These are phyloP conservation scores for Sordaria brevicollis DNA, from an alignment of 495 filamentous ascomycete genomes.

Conservation along the genomic window DNA sequence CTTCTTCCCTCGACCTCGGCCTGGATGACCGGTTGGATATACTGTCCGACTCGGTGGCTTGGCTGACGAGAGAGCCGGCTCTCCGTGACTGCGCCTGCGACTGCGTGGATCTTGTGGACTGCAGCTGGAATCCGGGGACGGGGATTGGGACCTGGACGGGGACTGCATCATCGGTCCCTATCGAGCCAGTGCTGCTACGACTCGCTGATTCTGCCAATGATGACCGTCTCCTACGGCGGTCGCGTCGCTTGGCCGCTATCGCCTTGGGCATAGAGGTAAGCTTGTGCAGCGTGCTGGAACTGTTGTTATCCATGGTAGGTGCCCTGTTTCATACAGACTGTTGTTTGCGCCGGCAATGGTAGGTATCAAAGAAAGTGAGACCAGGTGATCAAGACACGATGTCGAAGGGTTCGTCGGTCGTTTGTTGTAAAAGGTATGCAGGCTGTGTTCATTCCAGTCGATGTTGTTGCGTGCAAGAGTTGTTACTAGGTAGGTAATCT, in stretches of 20 bases:
- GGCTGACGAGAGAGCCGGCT: background rate
- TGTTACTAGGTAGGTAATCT: background rate
- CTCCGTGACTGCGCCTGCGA: background rate
- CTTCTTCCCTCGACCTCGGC: background rate
- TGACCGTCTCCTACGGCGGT: conserved; percentile 25
- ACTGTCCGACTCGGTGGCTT: background rate
- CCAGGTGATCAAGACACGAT: background rate
- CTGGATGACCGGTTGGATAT: background rate
- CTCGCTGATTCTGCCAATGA: conserved; percentile 12
- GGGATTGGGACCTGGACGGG: background rate
- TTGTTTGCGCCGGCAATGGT: background rate
- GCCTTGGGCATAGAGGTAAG: conserved; percentile 37
- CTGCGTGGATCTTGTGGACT: background rate
- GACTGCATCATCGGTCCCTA: background rate
- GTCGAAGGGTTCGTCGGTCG: background rate
- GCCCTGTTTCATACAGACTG: background rate
- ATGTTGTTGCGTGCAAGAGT: background rate
- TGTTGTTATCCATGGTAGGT: conserved; percentile 24
- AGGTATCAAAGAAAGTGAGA: background rate
- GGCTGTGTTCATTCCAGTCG: background rate
- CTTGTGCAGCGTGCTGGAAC: conserved; percentile 36
- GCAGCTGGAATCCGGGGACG: background rate
- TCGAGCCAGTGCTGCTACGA: conserved; percentile 4
- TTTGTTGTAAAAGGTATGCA: background rate
- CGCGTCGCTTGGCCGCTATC: conserved; percentile 28